Percentiles rank a stretch among this genome's conserved stretches.
Conservation (phyloP, 495 filamentous ascomycete genomes). For the Hypoxylon rickii region DNA sequence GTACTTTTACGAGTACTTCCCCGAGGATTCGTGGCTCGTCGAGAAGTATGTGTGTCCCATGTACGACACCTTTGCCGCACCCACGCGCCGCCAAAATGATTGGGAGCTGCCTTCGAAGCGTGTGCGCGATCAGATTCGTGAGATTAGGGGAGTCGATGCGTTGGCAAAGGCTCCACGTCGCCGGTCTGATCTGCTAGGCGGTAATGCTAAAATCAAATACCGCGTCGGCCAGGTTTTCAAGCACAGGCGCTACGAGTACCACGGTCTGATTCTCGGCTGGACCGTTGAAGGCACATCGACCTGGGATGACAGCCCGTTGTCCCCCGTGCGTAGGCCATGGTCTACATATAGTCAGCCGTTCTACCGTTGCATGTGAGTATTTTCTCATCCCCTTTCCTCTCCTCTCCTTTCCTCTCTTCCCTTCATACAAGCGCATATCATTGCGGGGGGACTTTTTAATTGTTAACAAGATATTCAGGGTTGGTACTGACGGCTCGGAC, state of each 20-base stretch:
- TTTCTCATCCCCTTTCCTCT: slow-evolving; percentile 2
- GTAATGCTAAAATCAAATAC: slow-evolving; percentile 49
- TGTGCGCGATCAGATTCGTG: slow-evolving; percentile 39
- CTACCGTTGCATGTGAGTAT: slow-evolving; percentile 44
- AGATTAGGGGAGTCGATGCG: slow-evolving; percentile 31
- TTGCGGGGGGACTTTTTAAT: too few relatives aligned
- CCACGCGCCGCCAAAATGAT: slow-evolving; percentile 22
- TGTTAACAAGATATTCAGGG: slow-evolving; percentile 48
- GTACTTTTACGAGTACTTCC: slow-evolving; percentile 68
- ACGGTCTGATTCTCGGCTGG: slow-evolving; percentile 87
- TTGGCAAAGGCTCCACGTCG: slow-evolving; percentile 23
- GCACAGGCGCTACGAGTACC: slow-evolving; percentile 80
- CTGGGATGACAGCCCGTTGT: slow-evolving; percentile 23
- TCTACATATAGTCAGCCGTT: slow-evolving; percentile 36
- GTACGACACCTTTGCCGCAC: slow-evolving; percentile 44
- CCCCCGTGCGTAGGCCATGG: slow-evolving; percentile 23
- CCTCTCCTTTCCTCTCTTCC: slow-evolving; percentile 1
- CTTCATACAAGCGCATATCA: slow-evolving; percentile 3
- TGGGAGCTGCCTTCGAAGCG: slow-evolving; percentile 41
- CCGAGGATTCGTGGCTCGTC: slow-evolving; percentile 70
- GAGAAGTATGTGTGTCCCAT: slow-evolving; percentile 68
- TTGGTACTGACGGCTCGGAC: slow-evolving; percentile 63
- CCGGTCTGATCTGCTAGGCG: slow-evolving; percentile 37
- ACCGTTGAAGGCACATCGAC: slow-evolving; percentile 53
- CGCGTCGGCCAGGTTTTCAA: slow-evolving; percentile 82